Evolutionary conservation across 331 rosid genomes (phyloP).

Genomic region (Cydonia oblonga): DNA sequence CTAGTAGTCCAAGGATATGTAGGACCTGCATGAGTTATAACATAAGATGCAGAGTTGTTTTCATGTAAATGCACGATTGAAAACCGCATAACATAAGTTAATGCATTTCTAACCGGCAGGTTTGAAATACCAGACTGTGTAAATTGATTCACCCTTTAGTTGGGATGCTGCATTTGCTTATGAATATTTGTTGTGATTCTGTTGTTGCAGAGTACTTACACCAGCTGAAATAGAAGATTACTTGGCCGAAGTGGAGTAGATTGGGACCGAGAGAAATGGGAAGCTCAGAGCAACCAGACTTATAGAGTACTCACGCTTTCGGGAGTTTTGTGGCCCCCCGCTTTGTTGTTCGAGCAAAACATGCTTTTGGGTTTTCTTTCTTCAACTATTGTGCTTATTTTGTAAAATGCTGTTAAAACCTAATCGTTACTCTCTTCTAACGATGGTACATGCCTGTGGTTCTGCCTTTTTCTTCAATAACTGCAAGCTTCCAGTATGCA

Average conservation of each 20-base stretch:
- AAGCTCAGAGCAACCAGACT: not conserved
- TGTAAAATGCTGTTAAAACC: not conserved
- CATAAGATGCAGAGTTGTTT: too few species aligned
- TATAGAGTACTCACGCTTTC: not conserved
- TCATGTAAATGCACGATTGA: too few species aligned
- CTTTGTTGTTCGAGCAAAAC: not conserved
- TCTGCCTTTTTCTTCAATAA: not conserved
- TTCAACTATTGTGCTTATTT: not conserved
- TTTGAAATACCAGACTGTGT: too few species aligned
- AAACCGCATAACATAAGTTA: too few species aligned
- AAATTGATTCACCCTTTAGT: not conserved
- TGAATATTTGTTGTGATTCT: not conserved
- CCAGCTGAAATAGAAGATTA: slow-evolving; percentile 76
- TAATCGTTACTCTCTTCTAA: not conserved
- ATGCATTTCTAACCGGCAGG: too few species aligned
- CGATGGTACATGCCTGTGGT: not conserved
- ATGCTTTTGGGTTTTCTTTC: not conserved
- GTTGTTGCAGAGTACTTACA: slow-evolving; percentile 59
- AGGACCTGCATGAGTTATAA: too few species aligned
- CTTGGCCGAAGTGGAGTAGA: slow-evolving; percentile 62
- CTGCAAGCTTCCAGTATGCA: not conserved
- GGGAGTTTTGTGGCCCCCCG: not conserved
- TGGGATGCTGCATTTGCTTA: not conserved
- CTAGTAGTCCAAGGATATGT: too few species aligned
- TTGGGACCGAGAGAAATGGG: not conserved